Percentiles rank a stretch among this genome's conserved stretches.
phyloP scores from a whole-genome alignment of 352 stramenopile species.

The Paralagenidium karlingii region DNA sequence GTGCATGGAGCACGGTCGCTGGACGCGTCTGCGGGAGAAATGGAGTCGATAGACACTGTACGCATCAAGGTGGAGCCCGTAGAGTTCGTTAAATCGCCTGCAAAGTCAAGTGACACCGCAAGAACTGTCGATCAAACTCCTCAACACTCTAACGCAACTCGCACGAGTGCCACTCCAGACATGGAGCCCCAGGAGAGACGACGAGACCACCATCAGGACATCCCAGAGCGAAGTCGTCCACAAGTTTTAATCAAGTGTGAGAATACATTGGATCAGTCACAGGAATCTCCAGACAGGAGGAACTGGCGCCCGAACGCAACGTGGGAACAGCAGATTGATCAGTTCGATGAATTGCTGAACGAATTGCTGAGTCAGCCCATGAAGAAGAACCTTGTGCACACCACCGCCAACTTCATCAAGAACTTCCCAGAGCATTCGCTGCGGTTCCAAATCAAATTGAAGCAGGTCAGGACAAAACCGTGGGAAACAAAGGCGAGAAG shows the following conservation, averaged over 20 bases:
- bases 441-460: constrained; percentile 81
- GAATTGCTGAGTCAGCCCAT: constrained; percentile 58
- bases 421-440: constrained; percentile 54
- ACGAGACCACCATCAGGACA: background rate
- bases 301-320: constrained; percentile 44
- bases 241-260: background rate
- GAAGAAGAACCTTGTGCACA: constrained; percentile 53
- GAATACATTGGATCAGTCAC: constrained; percentile 1
- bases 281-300: background rate
- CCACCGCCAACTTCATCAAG: constrained; percentile 64
- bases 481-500: constrained; percentile 1
- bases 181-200: too few species aligned
- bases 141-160: too few species aligned
- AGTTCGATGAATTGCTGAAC: constrained; percentile 57
- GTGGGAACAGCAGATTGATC: constrained; percentile 61
- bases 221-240: background rate
- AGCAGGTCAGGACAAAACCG: constrained; percentile 39
- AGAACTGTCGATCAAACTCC: too few species aligned
- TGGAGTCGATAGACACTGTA: too few species aligned
- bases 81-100: too few species aligned
- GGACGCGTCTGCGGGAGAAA: too few species aligned
- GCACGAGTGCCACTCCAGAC: too few species aligned
- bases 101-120: too few species aligned
- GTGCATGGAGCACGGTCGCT: too few species aligned
- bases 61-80: too few species aligned